Base-by-base conservation (phyloP, 2,329 filamentous ascomycete genomes). In the Lithohypha guttulata region DNA sequence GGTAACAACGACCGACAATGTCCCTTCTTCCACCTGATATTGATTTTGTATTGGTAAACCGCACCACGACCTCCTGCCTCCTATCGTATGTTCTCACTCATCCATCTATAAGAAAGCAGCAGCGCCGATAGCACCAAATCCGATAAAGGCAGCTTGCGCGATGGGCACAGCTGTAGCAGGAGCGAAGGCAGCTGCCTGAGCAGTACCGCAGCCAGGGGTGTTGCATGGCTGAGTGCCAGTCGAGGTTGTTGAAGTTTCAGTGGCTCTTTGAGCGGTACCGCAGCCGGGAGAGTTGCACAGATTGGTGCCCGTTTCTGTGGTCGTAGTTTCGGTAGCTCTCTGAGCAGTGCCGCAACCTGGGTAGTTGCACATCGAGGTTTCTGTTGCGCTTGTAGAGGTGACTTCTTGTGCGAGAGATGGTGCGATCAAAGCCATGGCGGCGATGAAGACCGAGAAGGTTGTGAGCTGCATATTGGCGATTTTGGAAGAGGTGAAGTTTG, bases 391-490 rank as follows among this genome's bases (percentile, higher is more conserved):
- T 10, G 17, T 10, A 33, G 30, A 17, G 6, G 30, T 20, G 7
- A 17, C 4, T 3, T 19, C 18, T 34, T 19, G 15, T 11, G 31
- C 31, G 17, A 21, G 11, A 11, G 31, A 8, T 8, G 31, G 15
- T 11, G 31, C 13, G 17, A 34, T 34, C 15, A 34, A 13, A 7
- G 20, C 15, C 15, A 34, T 20, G 20, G 31, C 20, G 22, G 31
- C 20, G 31, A 34, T 21, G 31, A 20, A 14, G 11, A 28, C 31
- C 17, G 31, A 34, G 31, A 34, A 9, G 20, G 18, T 34, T 34
- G 15, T 9, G 20, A 34, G 22, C 5, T 34, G 31, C 31, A 34
- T 34, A 8, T 18, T 34, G 14, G 22, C 26, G 26, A n/a, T 28
- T 14, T 28, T n/a, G n/a, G n/a, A n/a, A n/a, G n/a, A n/a, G n/a